phyloP scores from a whole-genome alignment of 257 asterid genomes.

The Oldenlandia corymbosa region DNA sequence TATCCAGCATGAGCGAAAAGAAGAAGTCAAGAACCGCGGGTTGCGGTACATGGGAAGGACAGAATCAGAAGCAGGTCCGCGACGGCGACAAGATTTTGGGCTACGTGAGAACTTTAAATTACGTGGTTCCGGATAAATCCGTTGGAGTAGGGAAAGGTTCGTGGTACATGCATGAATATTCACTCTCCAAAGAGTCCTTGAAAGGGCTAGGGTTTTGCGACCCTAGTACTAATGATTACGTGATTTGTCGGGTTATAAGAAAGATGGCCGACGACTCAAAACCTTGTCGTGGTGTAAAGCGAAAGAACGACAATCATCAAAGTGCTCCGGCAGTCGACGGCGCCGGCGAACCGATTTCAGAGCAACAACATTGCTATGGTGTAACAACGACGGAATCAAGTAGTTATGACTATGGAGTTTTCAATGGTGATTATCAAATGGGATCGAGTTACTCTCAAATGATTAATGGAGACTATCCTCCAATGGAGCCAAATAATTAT shows the following conservation, averaged over 20 bases:
- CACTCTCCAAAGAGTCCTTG: background rate
- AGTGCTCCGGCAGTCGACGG: no score
- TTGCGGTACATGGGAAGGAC: background rate
- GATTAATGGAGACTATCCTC: no score
- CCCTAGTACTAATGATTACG: background rate
- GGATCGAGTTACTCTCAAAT: no score
- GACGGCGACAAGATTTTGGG: background rate
- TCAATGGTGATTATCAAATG: no score
- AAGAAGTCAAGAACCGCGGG: background rate
- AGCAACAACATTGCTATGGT: no score
- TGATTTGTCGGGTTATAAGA: background rate
- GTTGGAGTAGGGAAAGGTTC: background rate
- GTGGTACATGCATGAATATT: constrained; percentile 1
- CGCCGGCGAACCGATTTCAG: no score
- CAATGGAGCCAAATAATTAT: no score
- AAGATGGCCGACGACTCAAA: background rate
- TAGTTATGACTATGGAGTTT: no score
- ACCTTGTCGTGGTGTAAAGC: no score
- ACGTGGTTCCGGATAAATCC: background rate
- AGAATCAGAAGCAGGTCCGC: background rate
- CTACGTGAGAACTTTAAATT: background rate
- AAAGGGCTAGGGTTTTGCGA: background rate
- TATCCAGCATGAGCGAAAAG: background rate
- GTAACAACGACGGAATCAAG: no score
- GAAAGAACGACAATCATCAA: no score